phyloP scores from a whole-genome alignment of 208 protist species.

The Lotmaria passim region DNA sequence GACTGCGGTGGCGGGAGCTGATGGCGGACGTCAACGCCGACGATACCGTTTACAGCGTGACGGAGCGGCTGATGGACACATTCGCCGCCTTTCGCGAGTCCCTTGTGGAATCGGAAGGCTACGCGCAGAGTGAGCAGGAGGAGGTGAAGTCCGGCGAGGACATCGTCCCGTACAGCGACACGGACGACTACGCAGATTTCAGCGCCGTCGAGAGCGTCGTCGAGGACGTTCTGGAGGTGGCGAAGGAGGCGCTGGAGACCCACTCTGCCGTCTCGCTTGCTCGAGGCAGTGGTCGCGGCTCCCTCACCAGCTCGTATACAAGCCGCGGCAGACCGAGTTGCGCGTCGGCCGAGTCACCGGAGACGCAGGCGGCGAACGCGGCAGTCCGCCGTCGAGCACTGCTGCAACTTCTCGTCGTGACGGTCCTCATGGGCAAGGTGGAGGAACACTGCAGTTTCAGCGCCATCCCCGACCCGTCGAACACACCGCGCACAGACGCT shows the following conservation, averaged over 20 bases:
- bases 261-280: not conserved
- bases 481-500: constrained; percentile 35
- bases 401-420: constrained; percentile 73
- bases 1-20: constrained; percentile 88
- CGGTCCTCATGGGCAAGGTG: constrained; percentile 55
- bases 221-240: constrained; percentile 47
- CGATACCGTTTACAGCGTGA: constrained; percentile 24
- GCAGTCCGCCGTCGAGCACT: constrained; percentile 43
- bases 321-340: not conserved
- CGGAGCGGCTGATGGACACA: constrained; percentile 56
- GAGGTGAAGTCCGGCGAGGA: constrained; percentile 18
- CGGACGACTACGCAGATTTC: constrained; percentile 84
- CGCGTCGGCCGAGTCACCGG: not conserved
- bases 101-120: constrained; percentile 53
- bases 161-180: constrained; percentile 64
- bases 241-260: constrained; percentile 33
- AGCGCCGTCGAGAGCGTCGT: constrained; percentile 52
- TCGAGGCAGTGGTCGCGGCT: not conserved
- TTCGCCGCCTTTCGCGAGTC: constrained; percentile 52
- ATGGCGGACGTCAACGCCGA: constrained; percentile 62
- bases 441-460: constrained; percentile 42
- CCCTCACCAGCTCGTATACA: not conserved
- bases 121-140: constrained; percentile 33
- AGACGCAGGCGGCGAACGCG: not conserved
- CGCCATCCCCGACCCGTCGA: constrained; percentile 37